Evolutionary conservation across 192 early-diverging fungal genomes (phyloP).

Genomic region (Lobosporangium transversale): DNA sequence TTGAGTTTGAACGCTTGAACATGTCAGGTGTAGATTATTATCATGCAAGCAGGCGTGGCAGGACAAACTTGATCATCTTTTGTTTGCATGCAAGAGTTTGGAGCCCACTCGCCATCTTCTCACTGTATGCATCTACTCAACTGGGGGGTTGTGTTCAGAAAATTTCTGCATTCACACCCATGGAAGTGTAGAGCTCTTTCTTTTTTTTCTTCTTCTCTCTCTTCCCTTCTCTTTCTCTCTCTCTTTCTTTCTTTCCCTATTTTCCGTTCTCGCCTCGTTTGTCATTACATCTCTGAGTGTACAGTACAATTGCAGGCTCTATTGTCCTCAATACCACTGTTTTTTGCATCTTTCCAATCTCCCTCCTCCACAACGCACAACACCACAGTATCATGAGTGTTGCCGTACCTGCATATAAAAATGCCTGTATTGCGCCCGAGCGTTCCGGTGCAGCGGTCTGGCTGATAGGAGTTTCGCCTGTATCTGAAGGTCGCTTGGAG

Average conservation of each 20-base stretch:
- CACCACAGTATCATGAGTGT: neutral
- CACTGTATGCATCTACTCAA: too few species aligned
- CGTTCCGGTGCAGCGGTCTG: slow-evolving; percentile 8
- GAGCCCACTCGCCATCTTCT: too few species aligned
- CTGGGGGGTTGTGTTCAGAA: too few species aligned
- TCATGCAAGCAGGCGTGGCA: too few species aligned
- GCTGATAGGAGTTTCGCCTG: slow-evolving; percentile 12
- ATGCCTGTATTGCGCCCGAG: slow-evolving; percentile 25
- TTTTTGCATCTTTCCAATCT: neutral
- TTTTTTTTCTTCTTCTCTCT: neutral
- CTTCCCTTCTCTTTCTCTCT: neutral
- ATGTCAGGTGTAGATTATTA: too few species aligned
- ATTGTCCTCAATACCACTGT: neutral
- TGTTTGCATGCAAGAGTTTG: too few species aligned
- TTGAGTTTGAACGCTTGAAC: too few species aligned
- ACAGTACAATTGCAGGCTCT: too few species aligned
- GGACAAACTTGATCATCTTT: too few species aligned
- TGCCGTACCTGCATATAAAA: slow-evolving; percentile 4
- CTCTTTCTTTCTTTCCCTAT: neutral
- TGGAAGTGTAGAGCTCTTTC: neutral
- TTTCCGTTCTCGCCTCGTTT: too few species aligned
- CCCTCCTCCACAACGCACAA: neutral
- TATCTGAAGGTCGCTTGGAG: slow-evolving; percentile 16
- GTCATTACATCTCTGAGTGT: too few species aligned
- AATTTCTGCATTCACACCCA: too few species aligned